Conservation (phyloP, 768 basidiomycete species). For the Phallus indusiatus region DNA sequence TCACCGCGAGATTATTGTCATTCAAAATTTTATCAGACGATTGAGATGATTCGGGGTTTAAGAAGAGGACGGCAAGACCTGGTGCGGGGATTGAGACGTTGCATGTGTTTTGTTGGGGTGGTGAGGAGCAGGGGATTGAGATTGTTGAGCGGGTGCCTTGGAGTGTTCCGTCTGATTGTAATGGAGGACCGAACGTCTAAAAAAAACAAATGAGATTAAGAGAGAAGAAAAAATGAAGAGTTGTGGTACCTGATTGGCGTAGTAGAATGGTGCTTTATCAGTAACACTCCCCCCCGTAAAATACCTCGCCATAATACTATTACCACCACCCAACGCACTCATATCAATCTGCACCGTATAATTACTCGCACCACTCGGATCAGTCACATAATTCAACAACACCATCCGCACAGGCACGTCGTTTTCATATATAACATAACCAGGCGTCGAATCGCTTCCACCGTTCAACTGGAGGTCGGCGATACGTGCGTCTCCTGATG, state of each 20-base stretch:
- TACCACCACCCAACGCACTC: conserved; percentile 16
- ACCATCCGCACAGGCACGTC: conserved; percentile 33
- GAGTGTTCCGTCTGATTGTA: conserved; percentile 31
- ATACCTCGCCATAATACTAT: conserved; percentile 19
- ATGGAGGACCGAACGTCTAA: conserved; percentile 28
- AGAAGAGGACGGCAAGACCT: conserved; percentile 21
- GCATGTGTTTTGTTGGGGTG: conserved; percentile 19
- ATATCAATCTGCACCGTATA: conserved; percentile 28
- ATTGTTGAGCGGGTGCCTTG: conserved; percentile 17
- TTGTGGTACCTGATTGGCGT: not conserved
- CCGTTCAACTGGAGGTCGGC: conserved; percentile 30
- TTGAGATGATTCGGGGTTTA: conserved; percentile 10
- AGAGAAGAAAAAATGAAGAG: not conserved
- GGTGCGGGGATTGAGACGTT: conserved; percentile 21
- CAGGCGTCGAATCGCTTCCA: conserved; percentile 35
- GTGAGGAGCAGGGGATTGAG: conserved; percentile 22
- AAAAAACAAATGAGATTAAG: not conserved
- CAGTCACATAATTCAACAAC: conserved; percentile 41
- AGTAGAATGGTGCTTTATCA: not conserved
- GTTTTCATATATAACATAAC: conserved; percentile 41
- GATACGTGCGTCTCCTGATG: conserved; percentile 31
- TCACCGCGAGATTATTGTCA: conserved; percentile 13
- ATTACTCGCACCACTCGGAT: conserved; percentile 30
- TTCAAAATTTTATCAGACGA: not conserved
- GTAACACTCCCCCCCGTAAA: not conserved